Percentiles rank a stretch among this genome's conserved stretches.
Conservation (phyloP, 306 rosid genomes). For the Trichosanthes truncata region DNA sequence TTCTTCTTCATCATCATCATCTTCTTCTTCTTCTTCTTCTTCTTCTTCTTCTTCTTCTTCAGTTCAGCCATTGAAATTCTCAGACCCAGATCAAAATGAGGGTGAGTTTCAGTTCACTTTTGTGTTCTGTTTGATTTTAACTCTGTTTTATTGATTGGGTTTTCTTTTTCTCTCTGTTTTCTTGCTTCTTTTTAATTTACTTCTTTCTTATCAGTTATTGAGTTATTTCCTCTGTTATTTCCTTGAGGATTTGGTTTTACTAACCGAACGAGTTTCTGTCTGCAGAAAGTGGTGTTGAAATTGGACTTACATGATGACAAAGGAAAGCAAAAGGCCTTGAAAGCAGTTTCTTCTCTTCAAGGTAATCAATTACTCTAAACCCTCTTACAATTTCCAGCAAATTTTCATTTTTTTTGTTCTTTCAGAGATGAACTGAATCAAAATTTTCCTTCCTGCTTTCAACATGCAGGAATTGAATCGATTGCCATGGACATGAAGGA, state of each 20-base stretch:
- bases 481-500: slow-evolving; percentile 83
- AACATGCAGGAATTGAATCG: slow-evolving; percentile 62
- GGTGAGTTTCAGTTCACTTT: background rate
- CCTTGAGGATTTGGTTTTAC: background rate
- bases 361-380: slow-evolving; percentile 29
- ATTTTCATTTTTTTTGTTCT: background rate
- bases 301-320: slow-evolving; percentile 59
- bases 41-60: background rate
- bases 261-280: background rate
- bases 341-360: slow-evolving; percentile 39
- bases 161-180: background rate
- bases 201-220: background rate
- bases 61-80: background rate
- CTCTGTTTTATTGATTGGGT: background rate
- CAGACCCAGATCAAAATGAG: background rate
- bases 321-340: slow-evolving; percentile 70
- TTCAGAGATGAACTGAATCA: background rate
- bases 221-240: background rate
- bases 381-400: background rate
- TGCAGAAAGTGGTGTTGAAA: slow-evolving; percentile 73
- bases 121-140: background rate
- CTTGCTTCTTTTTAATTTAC: no score
- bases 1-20: no score
- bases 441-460: background rate
- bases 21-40: no score